Percentiles rank a stretch among this genome's conserved stretches.
Conservation (phyloP, 441 rosid genomes). For the Erysimum pusillum region DNA sequence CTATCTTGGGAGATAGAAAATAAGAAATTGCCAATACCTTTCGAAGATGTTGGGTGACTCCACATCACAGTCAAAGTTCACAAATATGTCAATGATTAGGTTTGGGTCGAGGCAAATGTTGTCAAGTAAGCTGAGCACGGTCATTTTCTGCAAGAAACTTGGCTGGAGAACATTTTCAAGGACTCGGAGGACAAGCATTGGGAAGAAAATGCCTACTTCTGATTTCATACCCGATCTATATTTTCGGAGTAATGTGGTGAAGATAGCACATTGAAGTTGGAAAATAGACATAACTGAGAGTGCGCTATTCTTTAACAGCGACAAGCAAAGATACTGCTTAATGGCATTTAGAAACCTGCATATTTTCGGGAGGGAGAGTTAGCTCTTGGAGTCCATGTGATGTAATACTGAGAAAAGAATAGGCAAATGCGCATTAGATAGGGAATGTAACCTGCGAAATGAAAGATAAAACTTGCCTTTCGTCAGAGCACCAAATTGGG, state of each 20-base stretch:
- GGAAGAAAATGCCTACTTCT: conserved; percentile 96
- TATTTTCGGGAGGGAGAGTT: conserved; percentile 32
- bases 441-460: conserved; percentile 33
- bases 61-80: conserved; percentile 95
- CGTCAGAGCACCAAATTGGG: conserved; percentile 82
- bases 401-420: conserved; percentile 4
- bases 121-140: conserved; percentile 88
- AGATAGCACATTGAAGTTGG: conserved; percentile 96
- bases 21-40: conserved; percentile 61
- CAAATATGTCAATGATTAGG: conserved; percentile 86
- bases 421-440: conserved; percentile 27
- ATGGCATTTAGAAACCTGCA: conserved; percentile 91
- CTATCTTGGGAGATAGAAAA: conserved; percentile 15
- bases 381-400: conserved; percentile 13
- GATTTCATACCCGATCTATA: conserved; percentile 88
- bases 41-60: conserved; percentile 96
- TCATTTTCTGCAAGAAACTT: conserved; percentile 97
- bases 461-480: conserved; percentile 67
- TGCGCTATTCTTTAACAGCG: conserved; percentile 94
- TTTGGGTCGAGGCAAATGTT: conserved; percentile 83
- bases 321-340: conserved; percentile 91
- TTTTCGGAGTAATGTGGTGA: conserved; percentile 75
- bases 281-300: conserved; percentile 95
- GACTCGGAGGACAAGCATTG: conserved; percentile 95
- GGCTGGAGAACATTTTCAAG: conserved; percentile 99